Percentiles rank a stretch among this genome's conserved stretches.
Evolutionary conservation across 2,329 filamentous ascomycete genomes (phyloP).

Genomic region (Exophiala spinifera): DNA sequence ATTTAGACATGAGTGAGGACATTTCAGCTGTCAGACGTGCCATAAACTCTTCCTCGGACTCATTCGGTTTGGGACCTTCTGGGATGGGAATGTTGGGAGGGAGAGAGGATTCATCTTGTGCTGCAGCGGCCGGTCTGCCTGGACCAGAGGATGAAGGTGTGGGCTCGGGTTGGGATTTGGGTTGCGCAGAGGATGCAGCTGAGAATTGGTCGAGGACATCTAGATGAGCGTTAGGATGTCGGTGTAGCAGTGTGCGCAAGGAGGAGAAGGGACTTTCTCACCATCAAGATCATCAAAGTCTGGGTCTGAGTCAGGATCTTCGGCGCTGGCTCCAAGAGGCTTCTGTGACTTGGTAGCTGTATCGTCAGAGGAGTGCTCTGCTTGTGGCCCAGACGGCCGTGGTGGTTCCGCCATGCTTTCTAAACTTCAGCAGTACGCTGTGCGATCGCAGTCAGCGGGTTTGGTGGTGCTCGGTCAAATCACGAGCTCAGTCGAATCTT

Average conservation of each 20-base stretch:
- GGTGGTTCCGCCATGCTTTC: conserved; percentile 18
- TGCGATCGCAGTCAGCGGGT: no score
- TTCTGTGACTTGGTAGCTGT: conserved; percentile 1
- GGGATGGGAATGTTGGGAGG: conserved; percentile 28
- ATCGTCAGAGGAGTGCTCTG: not conserved
- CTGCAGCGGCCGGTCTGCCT: conserved; percentile 35
- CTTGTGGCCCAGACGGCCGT: conserved; percentile 5
- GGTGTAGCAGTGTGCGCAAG: not conserved
- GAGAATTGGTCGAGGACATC: conserved; percentile 94
- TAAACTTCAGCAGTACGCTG: not conserved
- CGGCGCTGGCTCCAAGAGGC: conserved; percentile 30
- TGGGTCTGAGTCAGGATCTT: conserved; percentile 75
- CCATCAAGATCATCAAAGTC: conserved; percentile 95
- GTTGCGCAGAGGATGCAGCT: conserved; percentile 35
- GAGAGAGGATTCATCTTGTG: conserved; percentile 17
- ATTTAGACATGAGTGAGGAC: conserved; percentile 26
- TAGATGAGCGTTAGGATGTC: conserved; percentile 36
- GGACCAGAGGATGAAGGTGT: conserved; percentile 39
- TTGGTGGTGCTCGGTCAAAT: no score
- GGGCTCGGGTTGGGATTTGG: conserved; percentile 36
- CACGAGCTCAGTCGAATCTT: no score
- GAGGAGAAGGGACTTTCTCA: conserved; percentile 38
- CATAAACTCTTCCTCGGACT: conserved; percentile 30
- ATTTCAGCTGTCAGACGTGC: conserved; percentile 28
- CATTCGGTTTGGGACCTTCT: conserved; percentile 31